Base-by-base conservation (phyloP, 2,329 filamentous ascomycete species). In the Dactylellina haptotyla region DNA sequence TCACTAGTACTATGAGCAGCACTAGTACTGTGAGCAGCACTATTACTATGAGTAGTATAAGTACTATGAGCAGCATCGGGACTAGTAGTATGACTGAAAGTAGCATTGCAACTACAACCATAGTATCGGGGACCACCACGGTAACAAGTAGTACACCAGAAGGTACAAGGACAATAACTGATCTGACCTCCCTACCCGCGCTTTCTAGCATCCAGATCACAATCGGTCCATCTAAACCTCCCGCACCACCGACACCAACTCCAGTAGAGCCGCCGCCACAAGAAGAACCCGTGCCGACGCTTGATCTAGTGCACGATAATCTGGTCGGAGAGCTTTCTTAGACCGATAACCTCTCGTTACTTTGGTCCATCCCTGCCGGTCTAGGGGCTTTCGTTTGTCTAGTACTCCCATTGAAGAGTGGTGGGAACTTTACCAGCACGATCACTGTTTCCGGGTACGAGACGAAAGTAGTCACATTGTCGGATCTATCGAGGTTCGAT, bases 221-320 rank as follows among this genome's bases (percentile, higher is more conserved):
- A 34, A 14, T 6, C 32, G 6, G 6, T 34, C 32, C 32, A 34
- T 14, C 32, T 6, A 28, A 16, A 26, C 10, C 6, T 5, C 5
- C 34, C 32, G 18, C 23, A 37, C 2, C 30, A 43, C 20, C 39
- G 41, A 20, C 9, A 9, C 51, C 51, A 5, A 51, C 46, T 10
- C 5, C 14, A 14, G n/a, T 54, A 14, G 23, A 2, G 37, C 28
- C 32, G 12, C 51, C 30, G 14, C n/a, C n/a, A n/a, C n/a, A n/a
- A n/a, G 46, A 51, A 20, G 51, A 37, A 6, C 51, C 51, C 12
- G 18, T 20, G n/a, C 51, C 51, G n/a, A 54, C 51, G 3, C 4
- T 54, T 3, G 51, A 39, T 25, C 25, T 28, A 20, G 51, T 26
- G 0, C 28, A 54, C 23, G 51, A 32, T 18, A n/a, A 16, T 28